phyloP scores from a whole-genome alignment of 2,329 filamentous ascomycete species.

The Fusarium agapanthi region DNA sequence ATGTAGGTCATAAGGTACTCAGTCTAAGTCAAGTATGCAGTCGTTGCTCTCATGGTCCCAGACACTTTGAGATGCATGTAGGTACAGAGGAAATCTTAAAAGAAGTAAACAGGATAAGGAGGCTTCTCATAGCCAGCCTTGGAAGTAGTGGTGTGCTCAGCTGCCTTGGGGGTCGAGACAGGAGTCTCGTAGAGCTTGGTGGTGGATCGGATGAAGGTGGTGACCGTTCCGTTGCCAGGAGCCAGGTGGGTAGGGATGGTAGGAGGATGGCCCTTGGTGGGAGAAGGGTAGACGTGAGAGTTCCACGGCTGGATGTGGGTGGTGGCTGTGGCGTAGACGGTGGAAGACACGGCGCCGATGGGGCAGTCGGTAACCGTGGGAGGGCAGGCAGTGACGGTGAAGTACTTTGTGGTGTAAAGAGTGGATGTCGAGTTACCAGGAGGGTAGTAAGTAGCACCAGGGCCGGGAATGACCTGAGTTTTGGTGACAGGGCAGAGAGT shows the following conservation, averaged over 20 bases:
- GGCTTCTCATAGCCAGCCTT: constrained; percentile 8
- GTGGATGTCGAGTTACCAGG: constrained; percentile 19
- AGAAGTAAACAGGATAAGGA: constrained; percentile 12
- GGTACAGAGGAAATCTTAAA: constrained; percentile 2
- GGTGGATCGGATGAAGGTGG: constrained; percentile 5
- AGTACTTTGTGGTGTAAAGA: constrained; percentile 32
- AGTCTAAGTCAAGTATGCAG: constrained; percentile 7
- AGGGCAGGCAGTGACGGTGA: constrained; percentile 22
- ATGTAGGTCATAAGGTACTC: constrained; percentile 12
- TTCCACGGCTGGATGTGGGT: constrained; percentile 14
- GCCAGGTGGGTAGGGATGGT: not conserved
- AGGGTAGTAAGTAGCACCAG: not conserved
- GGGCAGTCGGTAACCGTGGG: constrained; percentile 13
- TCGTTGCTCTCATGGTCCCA: constrained; percentile 12
- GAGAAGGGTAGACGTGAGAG: not conserved
- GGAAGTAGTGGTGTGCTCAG: not conserved
- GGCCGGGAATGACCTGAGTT: constrained; percentile 4
- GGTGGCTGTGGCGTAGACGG: constrained; percentile 25
- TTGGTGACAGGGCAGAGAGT: constrained; percentile 31
- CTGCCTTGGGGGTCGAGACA: not conserved
- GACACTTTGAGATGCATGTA: constrained; percentile 14
- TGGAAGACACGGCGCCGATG: constrained; percentile 3
- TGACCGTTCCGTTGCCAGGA: constrained; percentile 7
- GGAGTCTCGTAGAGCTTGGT: constrained; percentile 24
- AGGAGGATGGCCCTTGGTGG: not conserved